Evolutionary conservation across 2,329 filamentous ascomycete genomes (phyloP).

Genomic region (Botrytis fabae): DNA sequence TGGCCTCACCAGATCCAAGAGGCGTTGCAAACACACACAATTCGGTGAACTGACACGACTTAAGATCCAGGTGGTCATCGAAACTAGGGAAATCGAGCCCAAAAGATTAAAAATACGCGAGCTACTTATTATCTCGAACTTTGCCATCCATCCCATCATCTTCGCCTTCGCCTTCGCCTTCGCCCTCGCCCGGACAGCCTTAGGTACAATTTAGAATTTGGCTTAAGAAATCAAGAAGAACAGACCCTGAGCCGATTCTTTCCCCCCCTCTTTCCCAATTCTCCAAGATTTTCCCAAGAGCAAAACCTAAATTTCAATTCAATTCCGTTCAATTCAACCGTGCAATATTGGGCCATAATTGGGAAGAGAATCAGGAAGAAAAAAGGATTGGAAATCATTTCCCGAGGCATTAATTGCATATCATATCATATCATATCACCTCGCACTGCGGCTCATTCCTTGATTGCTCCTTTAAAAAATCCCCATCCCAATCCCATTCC

Average conservation of each 20-base stretch:
- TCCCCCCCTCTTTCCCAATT: not conserved
- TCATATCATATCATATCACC: not conserved
- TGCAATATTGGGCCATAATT: too few species aligned
- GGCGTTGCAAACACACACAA: slow-evolving; percentile 2
- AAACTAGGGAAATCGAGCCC: not conserved
- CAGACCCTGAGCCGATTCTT: not conserved
- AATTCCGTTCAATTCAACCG: not conserved
- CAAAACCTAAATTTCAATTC: not conserved
- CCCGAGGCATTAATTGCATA: not conserved
- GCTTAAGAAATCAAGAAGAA: slow-evolving; percentile 12
- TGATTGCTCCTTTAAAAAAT: slow-evolving; percentile 4
- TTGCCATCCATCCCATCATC: not conserved
- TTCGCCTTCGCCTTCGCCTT: not conserved
- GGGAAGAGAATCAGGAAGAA: not conserved
- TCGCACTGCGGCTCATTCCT: slow-evolving; percentile 19
- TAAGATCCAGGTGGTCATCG: not conserved
- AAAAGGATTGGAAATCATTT: slow-evolving; percentile 1
- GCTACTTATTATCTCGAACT: slow-evolving; percentile 7
- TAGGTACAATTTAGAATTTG: slow-evolving; percentile 5
- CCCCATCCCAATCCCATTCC: not conserved
- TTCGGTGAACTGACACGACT: not conserved
- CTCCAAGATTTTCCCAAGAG: not conserved
- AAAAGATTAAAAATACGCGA: slow-evolving; percentile 12
- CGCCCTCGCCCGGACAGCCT: not conserved
- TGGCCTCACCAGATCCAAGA: slow-evolving; percentile 9